These are phyloP conservation scores for Beta macrorhiza DNA, from an alignment of 179 eudicot genomes.

Conservation along the genomic window DNA sequence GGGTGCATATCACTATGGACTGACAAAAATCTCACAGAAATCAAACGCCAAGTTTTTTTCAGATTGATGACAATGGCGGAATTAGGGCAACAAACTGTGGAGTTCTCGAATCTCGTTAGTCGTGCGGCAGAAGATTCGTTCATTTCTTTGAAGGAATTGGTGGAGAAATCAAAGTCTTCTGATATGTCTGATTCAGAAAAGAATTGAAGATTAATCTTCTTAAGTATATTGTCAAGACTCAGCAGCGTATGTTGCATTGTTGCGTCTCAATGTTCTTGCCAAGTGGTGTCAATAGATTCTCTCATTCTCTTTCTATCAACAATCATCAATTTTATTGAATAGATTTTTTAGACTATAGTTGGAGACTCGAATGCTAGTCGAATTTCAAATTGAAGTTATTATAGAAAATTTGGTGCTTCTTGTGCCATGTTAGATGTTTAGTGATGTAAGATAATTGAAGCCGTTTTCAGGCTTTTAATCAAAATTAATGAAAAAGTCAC, in stretches of 20 bases:
- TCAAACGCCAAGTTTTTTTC: too few species aligned
- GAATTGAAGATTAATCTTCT: slow-evolving; percentile 77
- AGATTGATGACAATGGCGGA: slow-evolving; percentile 42
- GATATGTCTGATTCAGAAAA: slow-evolving; percentile 77
- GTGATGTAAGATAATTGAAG: not conserved
- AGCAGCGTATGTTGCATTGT: slow-evolving; percentile 99
- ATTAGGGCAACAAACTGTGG: slow-evolving; percentile 81
- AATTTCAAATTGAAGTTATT: not conserved
- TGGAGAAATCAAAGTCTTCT: slow-evolving; percentile 68
- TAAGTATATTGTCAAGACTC: slow-evolving; percentile 82
- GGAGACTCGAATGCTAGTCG: not conserved
- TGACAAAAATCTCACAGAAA: too few species aligned
- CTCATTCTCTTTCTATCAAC: not conserved
- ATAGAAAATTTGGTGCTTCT: not conserved
- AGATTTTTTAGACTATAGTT: not conserved
- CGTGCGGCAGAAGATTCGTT: slow-evolving; percentile 92
- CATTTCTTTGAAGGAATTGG: slow-evolving; percentile 73
- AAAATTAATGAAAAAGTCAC: too few species aligned
- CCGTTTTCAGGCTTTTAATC: too few species aligned
- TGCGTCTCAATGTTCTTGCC: slow-evolving; percentile 88
- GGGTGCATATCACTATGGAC: too few species aligned
- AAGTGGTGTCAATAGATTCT: slow-evolving; percentile 92
- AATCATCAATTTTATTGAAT: not conserved
- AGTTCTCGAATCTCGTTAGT: slow-evolving; percentile 67
- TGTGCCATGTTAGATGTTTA: not conserved